Conservation (phyloP, 2,329 filamentous ascomycete genomes). For the Ilyonectria sp. region DNA sequence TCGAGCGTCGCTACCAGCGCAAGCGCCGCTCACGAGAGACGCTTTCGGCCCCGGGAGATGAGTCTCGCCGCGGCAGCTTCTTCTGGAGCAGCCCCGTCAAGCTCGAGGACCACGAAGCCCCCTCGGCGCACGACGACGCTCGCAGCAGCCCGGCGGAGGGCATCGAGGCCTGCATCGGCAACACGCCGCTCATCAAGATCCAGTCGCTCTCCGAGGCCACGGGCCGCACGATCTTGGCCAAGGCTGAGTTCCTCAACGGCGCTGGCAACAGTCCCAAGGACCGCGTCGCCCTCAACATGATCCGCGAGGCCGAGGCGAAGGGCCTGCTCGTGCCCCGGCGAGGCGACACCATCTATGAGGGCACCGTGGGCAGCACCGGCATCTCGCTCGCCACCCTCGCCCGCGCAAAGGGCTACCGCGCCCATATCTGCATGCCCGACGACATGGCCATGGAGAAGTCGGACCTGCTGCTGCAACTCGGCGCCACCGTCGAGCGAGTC, state of each 20-base stretch:
- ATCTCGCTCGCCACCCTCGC: constrained; percentile 94
- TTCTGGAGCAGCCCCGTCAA: constrained; percentile 65
- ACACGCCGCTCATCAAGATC: constrained; percentile 91
- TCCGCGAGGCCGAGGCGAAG: constrained; percentile 82
- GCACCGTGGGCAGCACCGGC: constrained; percentile 95
- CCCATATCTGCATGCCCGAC: constrained; percentile 97
- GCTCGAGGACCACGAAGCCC: constrained; percentile 70
- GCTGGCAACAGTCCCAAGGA: constrained; percentile 96
- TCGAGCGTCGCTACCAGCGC: constrained; percentile 75
- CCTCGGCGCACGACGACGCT: constrained; percentile 48
- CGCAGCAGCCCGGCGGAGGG: constrained; percentile 73
- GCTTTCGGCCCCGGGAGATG: background rate
- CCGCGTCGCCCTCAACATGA: constrained; percentile 92
- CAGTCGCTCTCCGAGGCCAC: constrained; percentile 89
- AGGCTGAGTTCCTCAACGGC: constrained; percentile 97
- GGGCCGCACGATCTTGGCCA: constrained; percentile 90
- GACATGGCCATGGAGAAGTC: constrained; percentile 93
- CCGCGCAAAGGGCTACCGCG: constrained; percentile 88
- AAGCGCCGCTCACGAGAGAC: constrained; percentile 49
- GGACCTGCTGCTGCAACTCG: constrained; percentile 88
- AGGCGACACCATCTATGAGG: constrained; percentile 97
- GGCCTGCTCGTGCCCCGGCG: constrained; percentile 83
- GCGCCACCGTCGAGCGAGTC: constrained; percentile 93
- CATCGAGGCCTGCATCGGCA: constrained; percentile 92
- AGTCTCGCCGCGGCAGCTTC: constrained; percentile 58